Base-by-base conservation (phyloP, 1,139 yeast species). In the Pichia sp. region DNA sequence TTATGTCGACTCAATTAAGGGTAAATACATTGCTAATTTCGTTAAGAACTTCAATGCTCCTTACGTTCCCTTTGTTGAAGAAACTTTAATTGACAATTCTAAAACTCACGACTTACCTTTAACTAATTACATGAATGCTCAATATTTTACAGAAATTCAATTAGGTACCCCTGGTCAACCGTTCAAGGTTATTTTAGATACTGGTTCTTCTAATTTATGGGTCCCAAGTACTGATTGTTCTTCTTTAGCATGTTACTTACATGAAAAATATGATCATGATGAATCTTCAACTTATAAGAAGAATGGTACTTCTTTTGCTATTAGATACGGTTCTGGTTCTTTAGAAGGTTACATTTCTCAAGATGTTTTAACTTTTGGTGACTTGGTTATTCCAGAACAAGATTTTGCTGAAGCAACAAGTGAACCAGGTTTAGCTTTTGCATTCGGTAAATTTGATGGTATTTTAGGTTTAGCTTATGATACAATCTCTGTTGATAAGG, bases 401-500 rank as follows among this genome's bases (percentile, higher is more conserved):
- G 93, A 82, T 61, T 91, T 91, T 62, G 97, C 95, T 47, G 98
- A 91, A 71, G 91, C 96, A 47, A 91, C 98, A 46, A 77, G 78
- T 52, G 98, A 91, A 69, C 97, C 98, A 28, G 98, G 98, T 42
- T 75, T 91, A 56, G 94, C 97, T 0, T 91, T 91, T 69, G 97
- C 97, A 42, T 91, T 91, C 66, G 98, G 96, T 63, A 89, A 91
- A 63, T 88, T 91, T 61, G 98, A 91, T 63, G 98, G 98, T 65
- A 88, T 91, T 53, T 71, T 91, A 49, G 98, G 98, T 51, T 77
- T 91, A 55, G 98, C 87, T 50, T 91, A 88, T 68, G 87, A 86
- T 66, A 72, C 95, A 43, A 87, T 91, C 53, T 76, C 97, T 14
- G 96, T 86, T 47, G 73, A 88, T 70, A 74, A 77, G 58, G 77